phyloP scores from a whole-genome alignment of 75 land plant species.

The Chamaecyparis obtusa region DNA sequence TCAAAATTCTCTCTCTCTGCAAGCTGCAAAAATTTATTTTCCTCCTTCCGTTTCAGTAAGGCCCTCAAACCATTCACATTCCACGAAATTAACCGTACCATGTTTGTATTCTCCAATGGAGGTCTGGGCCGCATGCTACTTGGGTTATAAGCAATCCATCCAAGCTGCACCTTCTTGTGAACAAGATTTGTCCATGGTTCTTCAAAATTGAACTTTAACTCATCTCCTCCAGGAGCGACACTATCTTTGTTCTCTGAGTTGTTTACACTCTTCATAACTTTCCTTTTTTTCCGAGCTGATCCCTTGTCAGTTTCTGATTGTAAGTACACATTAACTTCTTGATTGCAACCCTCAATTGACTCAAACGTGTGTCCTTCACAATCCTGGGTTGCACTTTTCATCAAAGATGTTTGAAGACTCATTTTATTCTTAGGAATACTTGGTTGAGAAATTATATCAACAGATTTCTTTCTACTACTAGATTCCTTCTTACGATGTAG shows the following conservation, averaged over 20 bases:
- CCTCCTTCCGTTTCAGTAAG: conserved; percentile 52
- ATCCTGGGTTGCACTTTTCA: not conserved
- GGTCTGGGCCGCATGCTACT: conserved; percentile 61
- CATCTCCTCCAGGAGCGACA: not conserved
- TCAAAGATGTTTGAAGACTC: not conserved
- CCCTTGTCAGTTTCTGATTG: not conserved
- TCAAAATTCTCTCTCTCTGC: conserved; percentile 84
- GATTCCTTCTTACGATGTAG: not conserved
- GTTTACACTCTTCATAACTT: not conserved
- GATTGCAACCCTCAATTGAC: not conserved
- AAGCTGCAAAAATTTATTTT: conserved; percentile 44
- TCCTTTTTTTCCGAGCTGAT: conserved; percentile 15
- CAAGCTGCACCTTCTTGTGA: conserved; percentile 77
- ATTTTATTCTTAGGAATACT: not conserved
- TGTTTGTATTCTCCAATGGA: conserved; percentile 24
- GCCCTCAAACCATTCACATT: conserved; percentile 97
- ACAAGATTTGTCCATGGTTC: conserved; percentile 86
- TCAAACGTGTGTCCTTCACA: not conserved
- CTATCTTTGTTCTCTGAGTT: not conserved
- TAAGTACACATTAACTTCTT: not conserved
- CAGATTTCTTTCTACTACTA: not conserved
- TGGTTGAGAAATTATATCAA: not conserved
- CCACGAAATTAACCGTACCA: conserved; percentile 85
- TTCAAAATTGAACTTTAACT: not conserved
- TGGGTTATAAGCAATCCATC: conserved; percentile 89